These are phyloP conservation scores for Candida verbasci DNA, from an alignment of 805 yeast species.

Conservation along the genomic window DNA sequence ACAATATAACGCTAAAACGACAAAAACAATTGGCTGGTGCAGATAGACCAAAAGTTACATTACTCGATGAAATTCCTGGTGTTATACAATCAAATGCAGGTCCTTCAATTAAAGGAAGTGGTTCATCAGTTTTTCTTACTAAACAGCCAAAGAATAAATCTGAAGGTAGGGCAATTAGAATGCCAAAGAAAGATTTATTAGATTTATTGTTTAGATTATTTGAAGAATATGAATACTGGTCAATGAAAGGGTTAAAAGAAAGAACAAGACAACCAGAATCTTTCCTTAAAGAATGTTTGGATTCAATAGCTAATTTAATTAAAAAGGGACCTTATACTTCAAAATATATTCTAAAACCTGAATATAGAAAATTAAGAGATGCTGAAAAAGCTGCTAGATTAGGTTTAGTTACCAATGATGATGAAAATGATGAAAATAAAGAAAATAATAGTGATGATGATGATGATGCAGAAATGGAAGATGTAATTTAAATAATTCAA, in stretches of 20 bases:
- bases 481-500: conserved; percentile 45
- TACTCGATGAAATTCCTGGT: conserved; percentile 79
- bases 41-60: conserved; percentile 59
- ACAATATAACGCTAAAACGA: conserved; percentile 49
- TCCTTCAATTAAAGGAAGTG: conserved; percentile 67
- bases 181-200: conserved; percentile 88
- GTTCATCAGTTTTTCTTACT: conserved; percentile 64
- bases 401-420: conserved; percentile 42
- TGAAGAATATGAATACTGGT: conserved; percentile 96
- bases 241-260: conserved; percentile 88
- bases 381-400: conserved; percentile 68
- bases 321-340: conserved; percentile 95
- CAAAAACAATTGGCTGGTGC: conserved; percentile 49
- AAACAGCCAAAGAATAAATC: conserved; percentile 38
- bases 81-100: conserved; percentile 84
- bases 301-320: conserved; percentile 80
- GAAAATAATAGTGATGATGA: conserved; percentile 69
- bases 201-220: conserved; percentile 84
- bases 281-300: conserved; percentile 85
- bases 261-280: conserved; percentile 94
- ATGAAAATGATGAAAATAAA: conserved; percentile 62
- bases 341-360: conserved; percentile 85
- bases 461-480: conserved; percentile 83
- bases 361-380: conserved; percentile 75
- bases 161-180: conserved; percentile 88